phyloP scores from a whole-genome alignment of 2,329 filamentous ascomycete species.

The Juglanconis sp. region DNA sequence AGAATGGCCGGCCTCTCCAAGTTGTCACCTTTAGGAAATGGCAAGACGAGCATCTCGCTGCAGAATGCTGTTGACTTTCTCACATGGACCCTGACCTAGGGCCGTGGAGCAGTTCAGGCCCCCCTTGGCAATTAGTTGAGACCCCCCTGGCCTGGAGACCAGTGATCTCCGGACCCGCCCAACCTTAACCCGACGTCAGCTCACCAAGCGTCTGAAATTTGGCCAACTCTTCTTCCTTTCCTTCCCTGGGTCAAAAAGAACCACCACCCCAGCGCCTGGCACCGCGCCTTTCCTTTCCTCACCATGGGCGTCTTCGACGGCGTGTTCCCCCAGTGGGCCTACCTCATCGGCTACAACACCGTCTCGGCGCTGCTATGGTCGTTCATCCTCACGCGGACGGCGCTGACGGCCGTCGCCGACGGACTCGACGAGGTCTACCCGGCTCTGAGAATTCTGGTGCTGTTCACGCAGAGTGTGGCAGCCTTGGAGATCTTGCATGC shows the following conservation, averaged over 20 bases:
- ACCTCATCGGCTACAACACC: conserved; percentile 17
- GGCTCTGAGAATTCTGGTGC: conserved; percentile 4
- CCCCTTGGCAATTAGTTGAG: neutral
- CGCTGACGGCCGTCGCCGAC: neutral
- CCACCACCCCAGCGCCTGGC: too few species aligned
- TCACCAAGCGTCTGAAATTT: neutral
- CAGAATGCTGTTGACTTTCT: too few species aligned
- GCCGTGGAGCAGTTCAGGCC: too few species aligned
- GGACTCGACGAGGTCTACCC: conserved; percentile 9
- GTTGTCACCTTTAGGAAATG: too few species aligned
- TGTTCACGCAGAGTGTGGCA: conserved; percentile 13
- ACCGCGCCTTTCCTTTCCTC: neutral
- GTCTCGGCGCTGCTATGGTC: conserved; percentile 10
- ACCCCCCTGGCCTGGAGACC: neutral
- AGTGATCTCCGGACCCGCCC: neutral
- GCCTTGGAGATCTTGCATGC: conserved; percentile 12
- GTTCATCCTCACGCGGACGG: conserved; percentile 4
- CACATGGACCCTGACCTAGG: too few species aligned
- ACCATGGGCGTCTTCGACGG: conserved; percentile 17
- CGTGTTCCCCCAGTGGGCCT: conserved; percentile 16
- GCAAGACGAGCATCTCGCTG: too few species aligned
- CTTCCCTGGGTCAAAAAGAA: too few species aligned
- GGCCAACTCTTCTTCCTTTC: too few species aligned
- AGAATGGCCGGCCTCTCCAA: too few species aligned
- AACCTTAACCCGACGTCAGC: neutral